Evolutionary conservation across 139 green algal genomes (phyloP), one percentile per base, ranked within the genome.

Genomic region (Pleodorina starrii): DNA sequence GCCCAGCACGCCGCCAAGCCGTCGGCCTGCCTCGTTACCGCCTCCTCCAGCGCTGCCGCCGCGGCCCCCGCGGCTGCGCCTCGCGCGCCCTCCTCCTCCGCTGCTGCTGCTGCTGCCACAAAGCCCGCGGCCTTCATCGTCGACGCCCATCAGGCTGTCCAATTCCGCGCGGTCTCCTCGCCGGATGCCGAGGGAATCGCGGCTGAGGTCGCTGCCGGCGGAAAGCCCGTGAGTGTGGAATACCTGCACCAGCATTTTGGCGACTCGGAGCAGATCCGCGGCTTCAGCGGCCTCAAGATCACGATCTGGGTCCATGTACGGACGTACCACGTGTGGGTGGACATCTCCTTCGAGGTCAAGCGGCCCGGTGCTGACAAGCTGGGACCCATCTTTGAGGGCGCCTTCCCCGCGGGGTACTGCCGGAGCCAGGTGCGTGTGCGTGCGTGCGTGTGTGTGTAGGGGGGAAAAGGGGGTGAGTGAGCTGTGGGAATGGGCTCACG

Each of bases 241-340:
- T 94, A 92, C 51, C 84, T 90, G 25, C 74, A 91, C 63, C 88
- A 92, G 76, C 88, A 94, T 48, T 93, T 94, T 59, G 86, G 89
- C 35, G 59, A 90, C 17, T 63, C 90, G 7, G 89, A 92, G 46
- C 50, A 85, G 35, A 91, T 93, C 63, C 89, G 90, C 44, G 93
- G 94, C 6, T 95, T 91, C 86, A 46, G 76, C 7, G 84, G 44
- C 27, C 80, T 95, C 3, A 21, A 44, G 27, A 91, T 96, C 21
- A 88, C 92, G 29, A 46, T 96, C 19, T 95, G 90, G 80, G 57
- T 96, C 25, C 90, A 86, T 32, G 87, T 87, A 4, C 91, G 90
- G 60, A 91, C 92, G 0, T 93, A 86, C 46, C 85, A 94, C 51
- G 36, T 59, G 0, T 94, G 75, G 79, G 23, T 96, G 0, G 94